A percentile compares a stretch with the other conserved stretches of the same genome.
Conservation (phyloP, 2,329 filamentous ascomycete species). For the Alternaria ventricosa region DNA sequence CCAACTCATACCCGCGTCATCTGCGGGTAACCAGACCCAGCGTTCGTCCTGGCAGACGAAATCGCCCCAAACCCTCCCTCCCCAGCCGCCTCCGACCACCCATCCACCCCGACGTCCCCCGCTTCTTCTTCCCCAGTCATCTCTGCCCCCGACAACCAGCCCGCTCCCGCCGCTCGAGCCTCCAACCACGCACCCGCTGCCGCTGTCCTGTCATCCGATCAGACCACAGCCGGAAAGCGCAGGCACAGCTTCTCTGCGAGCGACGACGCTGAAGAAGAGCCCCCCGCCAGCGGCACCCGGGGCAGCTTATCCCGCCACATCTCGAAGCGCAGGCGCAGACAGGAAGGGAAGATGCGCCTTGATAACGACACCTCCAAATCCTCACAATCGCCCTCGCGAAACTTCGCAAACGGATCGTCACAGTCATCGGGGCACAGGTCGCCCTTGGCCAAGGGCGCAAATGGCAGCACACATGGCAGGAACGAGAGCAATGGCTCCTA, state of each 20-base stretch:
- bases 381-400: slow-evolving; percentile 45
- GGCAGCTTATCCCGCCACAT: slow-evolving; percentile 45
- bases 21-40: slow-evolving; percentile 42
- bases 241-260: slow-evolving; percentile 41
- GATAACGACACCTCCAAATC: slow-evolving; percentile 51
- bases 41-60: slow-evolving; percentile 76
- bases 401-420: slow-evolving; percentile 50
- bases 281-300: slow-evolving; percentile 23
- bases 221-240: slow-evolving; percentile 36
- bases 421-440: slow-evolving; percentile 42
- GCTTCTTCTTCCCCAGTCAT: slow-evolving; percentile 16
- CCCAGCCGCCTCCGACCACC: slow-evolving; percentile 72
- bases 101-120: slow-evolving; percentile 53
- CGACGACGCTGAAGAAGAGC: slow-evolving; percentile 27
- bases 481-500: slow-evolving; percentile 54
- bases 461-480: slow-evolving; percentile 50
- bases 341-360: slow-evolving; percentile 52
- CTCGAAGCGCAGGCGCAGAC: slow-evolving; percentile 53
- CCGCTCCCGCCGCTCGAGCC: slow-evolving; percentile 21
- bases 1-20: slow-evolving; percentile 34
- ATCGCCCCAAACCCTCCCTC: slow-evolving; percentile 61
- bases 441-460: slow-evolving; percentile 46
- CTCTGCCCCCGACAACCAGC: slow-evolving; percentile 24
- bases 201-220: slow-evolving; percentile 22
- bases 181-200: slow-evolving; percentile 22